Conservation (phyloP, 2,329 filamentous ascomycete species). For the Fusarium xyrophilum region DNA sequence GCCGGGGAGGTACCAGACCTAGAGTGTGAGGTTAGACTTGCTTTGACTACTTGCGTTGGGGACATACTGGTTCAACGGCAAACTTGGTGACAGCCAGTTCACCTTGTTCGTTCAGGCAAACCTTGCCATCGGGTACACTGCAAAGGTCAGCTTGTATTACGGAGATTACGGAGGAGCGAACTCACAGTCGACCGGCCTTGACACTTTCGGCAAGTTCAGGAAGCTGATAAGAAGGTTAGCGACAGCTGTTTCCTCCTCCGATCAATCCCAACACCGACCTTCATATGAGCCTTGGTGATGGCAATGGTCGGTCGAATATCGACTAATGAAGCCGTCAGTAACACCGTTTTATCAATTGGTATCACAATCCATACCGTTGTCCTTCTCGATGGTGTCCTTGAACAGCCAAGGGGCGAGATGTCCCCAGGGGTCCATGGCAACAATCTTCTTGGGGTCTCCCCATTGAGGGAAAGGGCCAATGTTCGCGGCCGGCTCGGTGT, state of each 20-base stretch:
- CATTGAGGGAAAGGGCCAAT: conserved; percentile 92
- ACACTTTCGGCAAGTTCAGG: conserved; percentile 93
- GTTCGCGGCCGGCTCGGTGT: conserved; percentile 89
- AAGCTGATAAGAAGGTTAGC: conserved; percentile 54
- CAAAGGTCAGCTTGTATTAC: conserved; percentile 17
- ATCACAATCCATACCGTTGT: conserved; percentile 61
- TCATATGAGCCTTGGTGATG: conserved; percentile 93
- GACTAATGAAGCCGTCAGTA: conserved; percentile 52
- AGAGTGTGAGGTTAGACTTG: neutral
- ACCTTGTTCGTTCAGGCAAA: conserved; percentile 83
- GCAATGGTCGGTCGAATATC: conserved; percentile 92
- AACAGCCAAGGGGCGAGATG: conserved; percentile 86
- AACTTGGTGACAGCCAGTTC: conserved; percentile 96
- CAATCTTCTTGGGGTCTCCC: conserved; percentile 90
- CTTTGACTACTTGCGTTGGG: neutral
- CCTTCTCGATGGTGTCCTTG: conserved; percentile 76
- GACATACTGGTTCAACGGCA: conserved; percentile 86
- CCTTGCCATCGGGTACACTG: conserved; percentile 78
- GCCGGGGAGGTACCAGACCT: conserved; percentile 82
- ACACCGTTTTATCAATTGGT: neutral
- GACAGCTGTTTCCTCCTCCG: neutral
- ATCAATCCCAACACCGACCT: conserved; percentile 50
- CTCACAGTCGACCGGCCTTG: conserved; percentile 72
- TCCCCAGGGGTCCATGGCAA: conserved; percentile 95
- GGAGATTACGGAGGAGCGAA: neutral